Percentiles rank a stretch among this genome's conserved stretches.
These are phyloP conservation scores for Cladosporium sphaerospermum DNA, from an alignment of 2,329 filamentous ascomycete species.

Conservation along the genomic window DNA sequence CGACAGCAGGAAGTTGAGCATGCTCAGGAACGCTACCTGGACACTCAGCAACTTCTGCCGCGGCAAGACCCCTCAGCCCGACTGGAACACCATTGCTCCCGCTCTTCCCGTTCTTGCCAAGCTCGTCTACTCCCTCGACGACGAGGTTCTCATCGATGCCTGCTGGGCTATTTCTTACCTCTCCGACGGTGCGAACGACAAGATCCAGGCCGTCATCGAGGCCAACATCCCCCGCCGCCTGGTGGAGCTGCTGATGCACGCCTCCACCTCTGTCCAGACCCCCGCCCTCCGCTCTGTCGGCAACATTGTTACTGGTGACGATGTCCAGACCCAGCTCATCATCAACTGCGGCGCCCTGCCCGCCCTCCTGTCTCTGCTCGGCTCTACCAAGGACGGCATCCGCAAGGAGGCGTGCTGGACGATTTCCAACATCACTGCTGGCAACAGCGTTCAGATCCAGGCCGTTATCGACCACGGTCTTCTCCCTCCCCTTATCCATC, in stretches of 20 bases:
- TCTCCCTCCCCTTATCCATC: slow-evolving; percentile 90
- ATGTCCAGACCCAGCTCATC: slow-evolving; percentile 97
- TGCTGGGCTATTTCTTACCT: slow-evolving; percentile 99
- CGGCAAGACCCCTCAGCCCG: slow-evolving; percentile 97
- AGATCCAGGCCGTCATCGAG: slow-evolving; percentile 98
- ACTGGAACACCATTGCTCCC: slow-evolving; percentile 92
- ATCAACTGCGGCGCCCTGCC: slow-evolving; percentile 96
- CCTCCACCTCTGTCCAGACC: slow-evolving; percentile 95
- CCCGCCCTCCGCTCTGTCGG: slow-evolving; percentile 94
- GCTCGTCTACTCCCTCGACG: slow-evolving; percentile 95
- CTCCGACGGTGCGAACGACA: slow-evolving; percentile 96
- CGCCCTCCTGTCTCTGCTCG: slow-evolving; percentile 85
- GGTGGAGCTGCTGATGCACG: slow-evolving; percentile 96
- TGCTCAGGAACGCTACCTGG: slow-evolving; percentile 98
- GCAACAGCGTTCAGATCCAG: slow-evolving; percentile 97
- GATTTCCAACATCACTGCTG: slow-evolving; percentile 97
- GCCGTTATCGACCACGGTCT: slow-evolving; percentile 94
- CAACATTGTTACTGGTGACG: slow-evolving; percentile 97
- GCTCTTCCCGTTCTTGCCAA: slow-evolving; percentile 93
- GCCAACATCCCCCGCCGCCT: slow-evolving; percentile 93
- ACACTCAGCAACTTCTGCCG: slow-evolving; percentile 99
- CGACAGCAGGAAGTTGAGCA: slow-evolving; percentile 97
- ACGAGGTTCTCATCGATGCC: slow-evolving; percentile 96
- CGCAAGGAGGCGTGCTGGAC: slow-evolving; percentile 99
- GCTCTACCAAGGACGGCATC: slow-evolving; percentile 97